Base-by-base conservation (phyloP, 306 rosid species). In the Ceratonia siliqua region DNA sequence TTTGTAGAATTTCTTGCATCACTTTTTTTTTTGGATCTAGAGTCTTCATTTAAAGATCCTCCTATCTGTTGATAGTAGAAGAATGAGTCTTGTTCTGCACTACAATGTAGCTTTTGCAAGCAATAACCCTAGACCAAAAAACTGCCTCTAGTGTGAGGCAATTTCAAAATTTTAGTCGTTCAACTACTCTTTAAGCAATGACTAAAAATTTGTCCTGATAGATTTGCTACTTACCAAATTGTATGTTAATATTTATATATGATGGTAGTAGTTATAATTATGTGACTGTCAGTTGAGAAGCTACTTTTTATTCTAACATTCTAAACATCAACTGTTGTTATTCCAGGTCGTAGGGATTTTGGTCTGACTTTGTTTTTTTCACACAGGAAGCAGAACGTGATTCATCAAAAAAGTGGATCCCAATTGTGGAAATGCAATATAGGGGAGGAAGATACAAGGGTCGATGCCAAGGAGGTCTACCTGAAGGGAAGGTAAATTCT, bases 391-490 rank as follows among this genome's bases (percentile, higher is more conserved):
- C 90, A n/a, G 98, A 94, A 82, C 89, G 98, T 12, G 93, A 91
- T 84, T 81, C 87, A 39, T 87, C 98, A 2, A 91, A 88, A 80
- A 88, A 85, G 79, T 94, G 98, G 98, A 88, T 72, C 85, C 97
- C 96, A 52, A 68, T 77, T 67, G 86, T 94, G 82, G 97, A 94
- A 85, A 85, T 94, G 91, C 89, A 82, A 82, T 94, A 89, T 69
- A 83, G 94, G 85, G 97, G 97, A 65, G 98, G 97, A 58, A 62
- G 80, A 74, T 94, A 87, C 87, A 81, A 74, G 87, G 98, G 97
- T 36, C 86, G 97, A 39, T 94, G 97, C 86, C 95, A 89, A 85
- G 98, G 98, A 75, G 98, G 98, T 73, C 89, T 91, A 42, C 98
- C 98, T 13, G 97, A 94, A 88, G 98, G 97, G 42, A 94, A 91